phyloP scores from a whole-genome alignment of 345 rosid genomes.

The Nephelium lappaceum region DNA sequence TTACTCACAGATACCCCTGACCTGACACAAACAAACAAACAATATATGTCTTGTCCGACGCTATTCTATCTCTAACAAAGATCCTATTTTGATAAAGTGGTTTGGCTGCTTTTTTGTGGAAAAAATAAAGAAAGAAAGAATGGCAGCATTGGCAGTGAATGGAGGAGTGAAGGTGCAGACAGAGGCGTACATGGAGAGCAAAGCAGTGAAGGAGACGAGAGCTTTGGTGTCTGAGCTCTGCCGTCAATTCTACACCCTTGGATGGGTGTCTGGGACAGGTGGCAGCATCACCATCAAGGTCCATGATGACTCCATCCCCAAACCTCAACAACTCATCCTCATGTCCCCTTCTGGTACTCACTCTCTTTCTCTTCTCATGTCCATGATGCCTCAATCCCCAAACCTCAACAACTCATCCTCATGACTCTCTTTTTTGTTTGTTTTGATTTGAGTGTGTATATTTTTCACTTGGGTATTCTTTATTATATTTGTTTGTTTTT shows the following conservation, averaged over 20 bases:
- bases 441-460: background rate
- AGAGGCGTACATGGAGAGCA: conserved; percentile 71
- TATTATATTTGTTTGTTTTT: background rate
- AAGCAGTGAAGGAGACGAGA: conserved; percentile 62
- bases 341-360: conserved; percentile 94
- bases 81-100: background rate
- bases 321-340: conserved; percentile 71
- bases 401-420: conserved; percentile 71
- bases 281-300: conserved; percentile 89
- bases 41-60: background rate
- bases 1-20: background rate
- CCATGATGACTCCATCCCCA: conserved; percentile 78
- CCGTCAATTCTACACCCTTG: conserved; percentile 81
- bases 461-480: background rate
- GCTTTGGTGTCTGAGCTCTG: conserved; percentile 73
- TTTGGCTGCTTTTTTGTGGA: background rate
- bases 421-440: conserved; percentile 34
- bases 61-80: background rate
- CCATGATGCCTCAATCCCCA: conserved; percentile 77
- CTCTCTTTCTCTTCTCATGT: conserved; percentile 25
- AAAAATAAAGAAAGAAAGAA: conserved; percentile 5
- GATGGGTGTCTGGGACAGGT: conserved; percentile 97
- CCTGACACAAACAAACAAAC: background rate
- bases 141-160: conserved; percentile 29
- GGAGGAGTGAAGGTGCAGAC: conserved; percentile 43